Evolutionary conservation across 192 early-diverging fungal genomes (phyloP).

Genomic region (Podochytrium sp.): DNA sequence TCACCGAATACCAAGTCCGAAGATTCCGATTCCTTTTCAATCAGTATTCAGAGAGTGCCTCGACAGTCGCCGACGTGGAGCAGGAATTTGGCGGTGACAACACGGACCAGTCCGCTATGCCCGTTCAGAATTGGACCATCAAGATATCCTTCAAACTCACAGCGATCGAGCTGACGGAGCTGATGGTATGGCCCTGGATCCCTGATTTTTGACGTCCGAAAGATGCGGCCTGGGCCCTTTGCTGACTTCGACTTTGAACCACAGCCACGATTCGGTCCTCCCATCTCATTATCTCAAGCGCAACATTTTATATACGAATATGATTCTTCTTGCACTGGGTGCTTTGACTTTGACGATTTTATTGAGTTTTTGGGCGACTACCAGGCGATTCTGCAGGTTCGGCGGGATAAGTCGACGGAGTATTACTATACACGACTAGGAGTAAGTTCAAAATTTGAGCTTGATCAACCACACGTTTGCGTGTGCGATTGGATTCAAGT

Average conservation of each 20-base stretch:
- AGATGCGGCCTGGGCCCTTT: not conserved
- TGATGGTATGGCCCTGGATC: constrained; percentile 26
- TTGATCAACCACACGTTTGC: not conserved
- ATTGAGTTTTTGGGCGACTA: constrained; percentile 50
- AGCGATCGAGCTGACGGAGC: constrained; percentile 22
- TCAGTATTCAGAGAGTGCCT: constrained; percentile 33
- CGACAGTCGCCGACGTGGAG: not conserved
- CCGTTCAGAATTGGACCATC: not conserved
- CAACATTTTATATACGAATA: constrained; percentile 44
- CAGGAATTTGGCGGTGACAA: not conserved
- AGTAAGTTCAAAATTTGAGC: not conserved
- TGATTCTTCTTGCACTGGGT: constrained; percentile 43
- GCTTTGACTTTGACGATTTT: constrained; percentile 50
- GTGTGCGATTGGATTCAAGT: too few relatives aligned
- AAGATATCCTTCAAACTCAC: constrained; percentile 29
- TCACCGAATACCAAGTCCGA: constrained; percentile 36
- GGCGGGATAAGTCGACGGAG: constrained; percentile 14
- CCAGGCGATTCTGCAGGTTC: constrained; percentile 26
- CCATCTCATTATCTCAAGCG: constrained; percentile 27
- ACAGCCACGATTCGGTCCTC: constrained; percentile 40
- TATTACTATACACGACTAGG: constrained; percentile 3
- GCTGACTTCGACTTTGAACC: not conserved
- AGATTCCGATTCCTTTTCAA: constrained; percentile 42
- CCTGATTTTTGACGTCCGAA: not conserved
- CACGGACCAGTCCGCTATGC: too few relatives aligned